These are phyloP conservation scores for Agrostemma githago DNA, from an alignment of 148 eudicot genomes.

Conservation along the genomic window DNA sequence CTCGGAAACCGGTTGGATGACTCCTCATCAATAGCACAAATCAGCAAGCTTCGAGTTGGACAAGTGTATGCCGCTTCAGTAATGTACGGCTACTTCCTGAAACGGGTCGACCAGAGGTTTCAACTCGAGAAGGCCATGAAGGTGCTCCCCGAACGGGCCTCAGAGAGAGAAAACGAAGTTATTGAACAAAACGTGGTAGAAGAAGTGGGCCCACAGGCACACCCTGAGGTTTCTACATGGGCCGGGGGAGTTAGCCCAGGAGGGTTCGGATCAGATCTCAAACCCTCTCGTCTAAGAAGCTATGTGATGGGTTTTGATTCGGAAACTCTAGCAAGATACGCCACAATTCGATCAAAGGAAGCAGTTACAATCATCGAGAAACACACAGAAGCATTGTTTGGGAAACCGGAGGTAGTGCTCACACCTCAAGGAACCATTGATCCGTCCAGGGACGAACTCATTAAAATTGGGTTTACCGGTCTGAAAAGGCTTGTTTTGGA, in stretches of 20 bases:
- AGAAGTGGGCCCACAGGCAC: slow-evolving; percentile 26
- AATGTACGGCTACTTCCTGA: slow-evolving; percentile 96
- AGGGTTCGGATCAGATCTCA: slow-evolving; percentile 51
- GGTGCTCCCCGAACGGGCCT: slow-evolving; percentile 54
- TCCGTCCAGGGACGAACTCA: slow-evolving; percentile 63
- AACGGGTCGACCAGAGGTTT: slow-evolving; percentile 84
- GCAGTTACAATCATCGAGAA: slow-evolving; percentile 81
- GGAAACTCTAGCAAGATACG: slow-evolving; percentile 71
- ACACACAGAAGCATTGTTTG: slow-evolving; percentile 94
- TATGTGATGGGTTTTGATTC: slow-evolving; percentile 91
- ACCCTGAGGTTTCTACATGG: slow-evolving; percentile 64
- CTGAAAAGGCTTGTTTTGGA: slow-evolving; percentile 74
- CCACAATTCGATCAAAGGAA: slow-evolving; percentile 75
- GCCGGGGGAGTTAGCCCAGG: slow-evolving; percentile 44
- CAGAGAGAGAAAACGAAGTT: slow-evolving; percentile 29
- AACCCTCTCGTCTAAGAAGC: slow-evolving; percentile 60
- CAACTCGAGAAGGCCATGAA: slow-evolving; percentile 89
- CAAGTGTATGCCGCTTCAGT: slow-evolving; percentile 97
- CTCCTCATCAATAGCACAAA: slow-evolving; percentile 63
- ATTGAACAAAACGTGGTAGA: slow-evolving; percentile 28
- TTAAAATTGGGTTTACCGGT: slow-evolving; percentile 79
- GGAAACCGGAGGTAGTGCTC: slow-evolving; percentile 71
- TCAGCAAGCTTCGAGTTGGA: slow-evolving; percentile 86
- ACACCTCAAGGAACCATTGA: slow-evolving; percentile 78
- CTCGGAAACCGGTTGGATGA: slow-evolving; percentile 71